A percentile compares a stretch with the other conserved stretches of the same genome.
These are phyloP conservation scores for Lonicera japonica DNA, from an alignment of 129 eudicot species.

Conservation along the genomic window DNA sequence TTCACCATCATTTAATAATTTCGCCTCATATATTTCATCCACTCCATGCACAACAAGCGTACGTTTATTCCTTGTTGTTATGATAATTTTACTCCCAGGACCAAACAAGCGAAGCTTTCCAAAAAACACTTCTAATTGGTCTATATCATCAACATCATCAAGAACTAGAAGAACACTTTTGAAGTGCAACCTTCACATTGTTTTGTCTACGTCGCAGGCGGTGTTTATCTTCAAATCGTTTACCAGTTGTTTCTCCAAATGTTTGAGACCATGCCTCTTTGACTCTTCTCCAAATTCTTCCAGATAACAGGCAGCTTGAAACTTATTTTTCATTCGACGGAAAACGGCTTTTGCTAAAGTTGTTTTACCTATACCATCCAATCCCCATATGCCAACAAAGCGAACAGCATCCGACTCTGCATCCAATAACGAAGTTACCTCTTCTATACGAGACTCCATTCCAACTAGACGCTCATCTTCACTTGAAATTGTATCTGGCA, in stretches of 20 bases:
- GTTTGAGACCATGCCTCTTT: background rate
- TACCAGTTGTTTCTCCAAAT: conserved; percentile 4
- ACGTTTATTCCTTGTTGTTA: conserved; percentile 23
- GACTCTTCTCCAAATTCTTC: conserved; percentile 16
- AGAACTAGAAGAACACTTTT: conserved; percentile 8
- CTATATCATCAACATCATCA: background rate
- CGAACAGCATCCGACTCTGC: no score
- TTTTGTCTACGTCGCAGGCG: background rate
- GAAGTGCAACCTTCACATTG: background rate
- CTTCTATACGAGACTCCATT: no score
- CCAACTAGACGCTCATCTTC: no score
- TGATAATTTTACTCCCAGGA: conserved; percentile 10
- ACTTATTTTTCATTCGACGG: no score
- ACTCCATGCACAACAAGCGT: conserved; percentile 11
- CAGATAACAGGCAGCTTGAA: no score
- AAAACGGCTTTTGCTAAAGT: no score
- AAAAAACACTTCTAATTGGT: background rate
- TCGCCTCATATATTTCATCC: conserved; percentile 18
- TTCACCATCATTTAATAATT: conserved; percentile 8
- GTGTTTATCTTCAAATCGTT: background rate
- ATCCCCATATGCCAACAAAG: no score
- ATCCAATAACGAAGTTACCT: no score
- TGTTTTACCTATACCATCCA: no score
- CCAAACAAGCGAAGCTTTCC: background rate
- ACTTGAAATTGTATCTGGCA: no score